phyloP scores from a whole-genome alignment of 495 filamentous ascomycete species.

The Hyaloscypha variabilis region DNA sequence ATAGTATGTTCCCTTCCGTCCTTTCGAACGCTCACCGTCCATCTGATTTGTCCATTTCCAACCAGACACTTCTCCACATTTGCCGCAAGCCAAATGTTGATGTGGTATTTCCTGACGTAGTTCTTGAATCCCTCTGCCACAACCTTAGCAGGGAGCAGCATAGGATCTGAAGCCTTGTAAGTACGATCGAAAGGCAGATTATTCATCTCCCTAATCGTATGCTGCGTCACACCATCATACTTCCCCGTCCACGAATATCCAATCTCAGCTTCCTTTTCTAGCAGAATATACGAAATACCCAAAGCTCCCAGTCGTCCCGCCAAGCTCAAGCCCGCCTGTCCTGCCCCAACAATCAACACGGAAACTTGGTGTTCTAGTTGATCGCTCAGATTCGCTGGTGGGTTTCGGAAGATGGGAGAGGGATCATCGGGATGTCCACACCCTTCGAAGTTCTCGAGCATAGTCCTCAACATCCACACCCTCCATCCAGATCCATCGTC shows the following conservation, averaged over 20 bases:
- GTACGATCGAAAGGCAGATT: constrained; percentile 61
- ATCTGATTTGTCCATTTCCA: constrained; percentile 45
- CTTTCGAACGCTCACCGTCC: constrained; percentile 55
- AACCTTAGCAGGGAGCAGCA: constrained; percentile 69
- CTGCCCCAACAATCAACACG: constrained; percentile 51
- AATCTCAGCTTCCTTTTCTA: constrained; percentile 59
- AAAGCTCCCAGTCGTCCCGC: constrained; percentile 65
- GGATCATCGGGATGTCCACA: constrained; percentile 8
- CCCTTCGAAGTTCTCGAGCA: constrained; percentile 10
- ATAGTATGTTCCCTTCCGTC: not conserved
- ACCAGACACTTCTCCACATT: constrained; percentile 47
- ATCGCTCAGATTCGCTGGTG: not conserved
- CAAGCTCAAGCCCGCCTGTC: constrained; percentile 49
- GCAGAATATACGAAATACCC: constrained; percentile 51
- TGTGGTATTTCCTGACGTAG: constrained; percentile 61
- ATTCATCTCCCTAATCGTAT: constrained; percentile 65
- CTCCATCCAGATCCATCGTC: not conserved
- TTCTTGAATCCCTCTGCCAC: constrained; percentile 68
- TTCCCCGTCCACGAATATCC: constrained; percentile 67
- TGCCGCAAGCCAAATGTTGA: constrained; percentile 64
- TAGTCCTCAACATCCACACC: constrained; percentile 7
- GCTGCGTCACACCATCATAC: constrained; percentile 51
- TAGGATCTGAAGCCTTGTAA: constrained; percentile 60
- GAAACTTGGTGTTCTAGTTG: constrained; percentile 48
- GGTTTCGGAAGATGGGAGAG: not conserved